phyloP scores from a whole-genome alignment of 2,329 filamentous ascomycete genomes.

The Cadophora sp. region DNA sequence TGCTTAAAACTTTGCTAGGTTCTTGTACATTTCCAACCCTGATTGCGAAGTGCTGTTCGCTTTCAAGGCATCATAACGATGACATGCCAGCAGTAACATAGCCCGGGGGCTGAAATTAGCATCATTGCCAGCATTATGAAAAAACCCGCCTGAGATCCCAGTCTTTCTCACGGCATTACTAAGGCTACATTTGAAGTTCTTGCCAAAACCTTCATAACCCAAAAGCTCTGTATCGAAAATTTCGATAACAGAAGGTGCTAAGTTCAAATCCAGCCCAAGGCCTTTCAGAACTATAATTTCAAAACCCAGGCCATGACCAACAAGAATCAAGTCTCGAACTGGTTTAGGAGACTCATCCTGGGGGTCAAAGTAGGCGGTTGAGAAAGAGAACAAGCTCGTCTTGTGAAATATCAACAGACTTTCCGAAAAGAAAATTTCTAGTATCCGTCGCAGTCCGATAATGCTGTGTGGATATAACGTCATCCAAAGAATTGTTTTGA shows the following conservation, averaged over 20 bases:
- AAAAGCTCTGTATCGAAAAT: slow-evolving; percentile 13
- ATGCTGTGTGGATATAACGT: slow-evolving; percentile 26
- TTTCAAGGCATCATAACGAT: slow-evolving; percentile 3
- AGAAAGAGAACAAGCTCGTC: slow-evolving; percentile 13
- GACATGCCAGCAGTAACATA: slow-evolving; percentile 10
- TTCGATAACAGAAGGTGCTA: slow-evolving; percentile 14
- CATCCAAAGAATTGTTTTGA: slow-evolving; percentile 5
- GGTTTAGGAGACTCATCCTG: not conserved
- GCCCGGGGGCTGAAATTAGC: slow-evolving; percentile 15
- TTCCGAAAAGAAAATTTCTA: slow-evolving; percentile 24
- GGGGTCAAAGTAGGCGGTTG: not conserved
- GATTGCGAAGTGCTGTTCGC: not conserved
- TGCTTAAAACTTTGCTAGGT: not conserved
- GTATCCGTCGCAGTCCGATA: slow-evolving; percentile 27
- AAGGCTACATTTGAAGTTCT: slow-evolving; percentile 4
- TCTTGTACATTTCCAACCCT: not conserved
- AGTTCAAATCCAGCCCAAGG: slow-evolving; percentile 9
- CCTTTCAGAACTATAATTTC: slow-evolving; percentile 7
- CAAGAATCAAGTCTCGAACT: not conserved
- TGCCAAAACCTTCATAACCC: slow-evolving; percentile 12
- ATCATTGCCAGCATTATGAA: slow-evolving; percentile 16
- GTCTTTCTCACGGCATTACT: not conserved
- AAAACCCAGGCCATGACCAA: slow-evolving; percentile 1
- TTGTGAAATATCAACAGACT: slow-evolving; percentile 19
- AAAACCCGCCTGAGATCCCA: slow-evolving; percentile 9